phyloP scores from a whole-genome alignment of 2,329 filamentous ascomycete genomes.

The Atkinsonella hypoxylon region DNA sequence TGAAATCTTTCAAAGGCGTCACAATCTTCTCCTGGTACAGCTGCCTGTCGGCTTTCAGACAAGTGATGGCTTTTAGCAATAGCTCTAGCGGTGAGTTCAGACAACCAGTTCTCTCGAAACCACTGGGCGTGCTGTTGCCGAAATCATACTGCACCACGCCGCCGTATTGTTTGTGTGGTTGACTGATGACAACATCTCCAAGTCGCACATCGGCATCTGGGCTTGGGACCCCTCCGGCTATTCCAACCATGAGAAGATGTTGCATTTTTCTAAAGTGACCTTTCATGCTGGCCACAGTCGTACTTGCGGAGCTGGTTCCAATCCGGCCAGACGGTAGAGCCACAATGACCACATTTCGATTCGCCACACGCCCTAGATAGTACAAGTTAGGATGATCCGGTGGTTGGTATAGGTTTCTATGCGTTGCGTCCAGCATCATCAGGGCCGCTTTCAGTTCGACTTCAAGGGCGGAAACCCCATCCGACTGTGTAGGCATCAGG shows the following conservation, averaged over 20 bases:
- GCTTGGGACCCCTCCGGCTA: conserved; percentile 11
- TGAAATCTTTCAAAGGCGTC: background rate
- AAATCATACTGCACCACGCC: conserved; percentile 10
- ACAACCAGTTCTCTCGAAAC: background rate
- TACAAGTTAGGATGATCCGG: conserved; percentile 10
- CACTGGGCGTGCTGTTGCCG: conserved; percentile 4
- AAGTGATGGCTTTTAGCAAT: background rate
- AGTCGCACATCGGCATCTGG: conserved; percentile 7
- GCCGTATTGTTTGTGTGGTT: background rate
- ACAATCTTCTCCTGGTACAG: background rate
- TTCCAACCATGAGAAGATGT: conserved; percentile 12
- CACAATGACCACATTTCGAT: conserved; percentile 20
- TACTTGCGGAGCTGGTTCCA: conserved; percentile 18
- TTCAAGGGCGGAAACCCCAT: background rate
- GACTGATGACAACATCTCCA: conserved; percentile 12
- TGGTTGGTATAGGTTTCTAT: background rate
- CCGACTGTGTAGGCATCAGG: conserved; percentile 1
- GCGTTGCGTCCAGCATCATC: background rate
- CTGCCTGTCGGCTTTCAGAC: background rate
- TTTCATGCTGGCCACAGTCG: conserved; percentile 19
- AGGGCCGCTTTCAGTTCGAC: background rate
- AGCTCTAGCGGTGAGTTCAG: background rate
- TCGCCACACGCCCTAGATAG: conserved; percentile 14
- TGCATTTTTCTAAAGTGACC: conserved; percentile 18
- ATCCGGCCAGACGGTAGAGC: conserved; percentile 19